Evolutionary conservation across 1,139 yeast genomes (phyloP), one percentile per base, ranked within the genome.

Genomic region (Lodderomyces beijingensis): DNA sequence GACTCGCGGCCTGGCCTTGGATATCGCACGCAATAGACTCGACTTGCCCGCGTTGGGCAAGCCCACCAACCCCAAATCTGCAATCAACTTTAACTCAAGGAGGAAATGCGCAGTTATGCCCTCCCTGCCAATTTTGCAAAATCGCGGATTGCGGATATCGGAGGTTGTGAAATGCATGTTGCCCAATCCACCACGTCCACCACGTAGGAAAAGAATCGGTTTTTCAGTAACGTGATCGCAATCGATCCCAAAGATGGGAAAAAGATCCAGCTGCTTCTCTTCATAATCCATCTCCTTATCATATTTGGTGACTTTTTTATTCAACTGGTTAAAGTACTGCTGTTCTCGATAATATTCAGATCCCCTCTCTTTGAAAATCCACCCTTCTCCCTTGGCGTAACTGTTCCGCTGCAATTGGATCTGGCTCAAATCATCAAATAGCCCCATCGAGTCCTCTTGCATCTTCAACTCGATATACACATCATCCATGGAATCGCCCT

Each of bases 21-120:
- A 86, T 14, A 91, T 87, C n/a, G 95, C 89, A 35, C 94, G 64
- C 31, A 91, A 59, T 20, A 91, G 65, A 0, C 96, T 87, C 2
- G 95, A 86, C 53, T 91, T 91, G 1, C 98, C 98, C 4, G 97
- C 96, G 55, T 91, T 91, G 1, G 98, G 98, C 17, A 91, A 64
- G 0, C 98, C 98, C 15, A 91, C 96, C 8, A 91, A 65, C 0
- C 97, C 98, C 39, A 91, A 60, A 54, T 91, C 97, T 0, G 98
- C 98, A 39, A 91, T 70, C 26, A 88, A 66, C 51, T 87, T 87
- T 42, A 91, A 65, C 56, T 91, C 98, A 41, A 91, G 74, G 36
- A 87, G 58, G 44, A 91, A 87, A 41, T 70, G 66, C 15, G 75
- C 74, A 22, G 77, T 79, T 3, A 87, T 46, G 0, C 88, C 88